A percentile compares a stretch with the other conserved stretches of the same genome.
These are phyloP conservation scores for Astragalus glycyphyllos DNA, from an alignment of 306 rosid species.

Conservation along the genomic window DNA sequence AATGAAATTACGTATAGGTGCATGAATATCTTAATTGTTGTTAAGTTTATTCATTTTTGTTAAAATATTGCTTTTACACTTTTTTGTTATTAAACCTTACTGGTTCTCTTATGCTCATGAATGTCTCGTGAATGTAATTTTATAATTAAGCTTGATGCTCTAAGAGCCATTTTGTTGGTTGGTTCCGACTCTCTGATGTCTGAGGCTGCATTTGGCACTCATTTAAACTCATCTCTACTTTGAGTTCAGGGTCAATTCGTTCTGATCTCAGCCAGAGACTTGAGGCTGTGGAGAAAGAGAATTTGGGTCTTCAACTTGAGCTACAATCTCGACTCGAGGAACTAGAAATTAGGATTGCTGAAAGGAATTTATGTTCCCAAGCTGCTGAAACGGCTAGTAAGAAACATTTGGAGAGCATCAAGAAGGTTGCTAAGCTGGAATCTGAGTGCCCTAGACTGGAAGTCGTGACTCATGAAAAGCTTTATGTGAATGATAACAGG, in stretches of 20 bases:
- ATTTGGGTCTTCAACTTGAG: too few relatives aligned
- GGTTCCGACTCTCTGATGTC: constrained; percentile 45
- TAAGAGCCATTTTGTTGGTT: constrained; percentile 6
- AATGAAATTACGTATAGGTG: constrained; percentile 59
- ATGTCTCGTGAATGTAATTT: not conserved
- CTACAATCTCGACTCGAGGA: too few relatives aligned
- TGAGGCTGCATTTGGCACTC: constrained; percentile 53
- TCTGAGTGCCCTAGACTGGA: too few relatives aligned
- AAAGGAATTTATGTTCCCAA: too few relatives aligned
- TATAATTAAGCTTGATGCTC: constrained; percentile 19
- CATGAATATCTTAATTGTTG: constrained; percentile 23
- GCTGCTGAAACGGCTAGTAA: too few relatives aligned
- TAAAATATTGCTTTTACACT: constrained; percentile 9
- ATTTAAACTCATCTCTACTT: constrained; percentile 54
- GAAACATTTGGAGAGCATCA: too few relatives aligned
- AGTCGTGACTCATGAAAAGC: too few relatives aligned
- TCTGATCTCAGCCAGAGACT: too few relatives aligned
- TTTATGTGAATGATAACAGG: too few relatives aligned
- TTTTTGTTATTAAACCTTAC: not conserved
- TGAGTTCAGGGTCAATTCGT: constrained; percentile 43
- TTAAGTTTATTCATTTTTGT: not conserved
- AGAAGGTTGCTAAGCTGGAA: too few relatives aligned
- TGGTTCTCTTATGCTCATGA: not conserved
- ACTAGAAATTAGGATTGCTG: too few relatives aligned
- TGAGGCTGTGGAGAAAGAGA: too few relatives aligned